Evolutionary conservation across 1,139 yeast genomes (phyloP).

Genomic region (Candida sojae): DNA sequence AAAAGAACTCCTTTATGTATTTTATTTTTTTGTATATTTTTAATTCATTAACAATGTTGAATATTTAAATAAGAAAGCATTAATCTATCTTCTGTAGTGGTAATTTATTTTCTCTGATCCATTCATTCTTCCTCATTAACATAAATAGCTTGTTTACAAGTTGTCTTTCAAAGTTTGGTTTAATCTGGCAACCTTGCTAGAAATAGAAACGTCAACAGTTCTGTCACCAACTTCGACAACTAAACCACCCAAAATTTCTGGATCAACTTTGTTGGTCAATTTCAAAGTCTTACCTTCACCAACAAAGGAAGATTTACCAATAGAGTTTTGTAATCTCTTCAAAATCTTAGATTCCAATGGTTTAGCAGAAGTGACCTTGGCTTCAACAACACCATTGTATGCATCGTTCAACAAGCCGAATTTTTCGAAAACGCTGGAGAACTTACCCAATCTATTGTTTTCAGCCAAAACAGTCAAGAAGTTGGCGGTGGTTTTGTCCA

Average conservation of each 20-base stretch:
- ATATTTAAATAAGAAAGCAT: neutral
- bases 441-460: constrained; percentile 85
- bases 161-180: constrained; percentile 88
- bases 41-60: neutral
- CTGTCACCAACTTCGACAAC: constrained; percentile 96
- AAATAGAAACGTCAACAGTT: constrained; percentile 90
- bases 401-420: constrained; percentile 84
- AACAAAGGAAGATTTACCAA: constrained; percentile 76
- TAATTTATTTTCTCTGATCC: neutral
- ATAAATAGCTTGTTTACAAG: constrained; percentile 42
- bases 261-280: constrained; percentile 79
- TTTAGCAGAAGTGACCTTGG: constrained; percentile 86
- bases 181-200: constrained; percentile 82
- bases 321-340: constrained; percentile 76
- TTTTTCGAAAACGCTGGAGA: constrained; percentile 67
- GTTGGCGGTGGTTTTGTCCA: constrained; percentile 79
- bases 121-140: neutral
- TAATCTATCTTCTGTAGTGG: neutral
- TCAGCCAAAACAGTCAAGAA: constrained; percentile 85
- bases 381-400: constrained; percentile 88
- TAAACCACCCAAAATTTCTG: constrained; percentile 94
- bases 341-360: constrained; percentile 83
- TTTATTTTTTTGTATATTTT: neutral
- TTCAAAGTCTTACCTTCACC: constrained; percentile 86
- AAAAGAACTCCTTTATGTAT: too few relatives aligned